A percentile compares a stretch with the other conserved stretches of the same genome.
Evolutionary conservation across 345 rosid species (phyloP).

Genomic region (Kandelia obovata): DNA sequence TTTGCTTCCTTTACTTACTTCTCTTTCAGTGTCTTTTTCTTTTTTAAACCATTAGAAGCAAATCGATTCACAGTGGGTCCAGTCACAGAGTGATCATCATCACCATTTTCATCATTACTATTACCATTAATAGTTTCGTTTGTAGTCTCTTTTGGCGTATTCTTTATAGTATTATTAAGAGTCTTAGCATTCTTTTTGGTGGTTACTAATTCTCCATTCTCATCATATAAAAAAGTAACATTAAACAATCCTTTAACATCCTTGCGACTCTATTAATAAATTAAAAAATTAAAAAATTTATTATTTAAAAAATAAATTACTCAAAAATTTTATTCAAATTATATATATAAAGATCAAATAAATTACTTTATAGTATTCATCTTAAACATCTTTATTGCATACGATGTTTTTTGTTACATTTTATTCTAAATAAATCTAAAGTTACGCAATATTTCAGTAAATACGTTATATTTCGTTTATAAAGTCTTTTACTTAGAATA

Average conservation of each 20-base stretch:
- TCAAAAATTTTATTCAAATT: no score
- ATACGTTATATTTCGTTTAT: background rate
- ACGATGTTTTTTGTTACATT: background rate
- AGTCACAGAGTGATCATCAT: no score
- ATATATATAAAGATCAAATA: background rate
- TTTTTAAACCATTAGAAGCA: background rate
- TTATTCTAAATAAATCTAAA: background rate
- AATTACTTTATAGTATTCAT: background rate
- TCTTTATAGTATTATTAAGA: background rate
- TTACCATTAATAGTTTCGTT: no score
- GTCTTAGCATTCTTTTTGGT: background rate
- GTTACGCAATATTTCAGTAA: background rate
- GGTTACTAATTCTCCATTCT: background rate
- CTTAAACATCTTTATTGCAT: background rate
- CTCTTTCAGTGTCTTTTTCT: background rate
- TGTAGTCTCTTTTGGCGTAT: background rate
- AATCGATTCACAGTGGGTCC: no score
- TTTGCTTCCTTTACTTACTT: background rate
- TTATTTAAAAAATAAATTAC: no score
- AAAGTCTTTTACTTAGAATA: background rate
- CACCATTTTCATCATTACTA: no score
- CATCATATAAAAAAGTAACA: background rate
- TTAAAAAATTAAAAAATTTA: no score
- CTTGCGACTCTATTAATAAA: background rate
- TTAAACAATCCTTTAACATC: background rate